Evolutionary conservation across 1,284 basidiomycete genomes (phyloP), one percentile per base, ranked within the genome.

Genomic region (Cryptococcus maquisensis): DNA sequence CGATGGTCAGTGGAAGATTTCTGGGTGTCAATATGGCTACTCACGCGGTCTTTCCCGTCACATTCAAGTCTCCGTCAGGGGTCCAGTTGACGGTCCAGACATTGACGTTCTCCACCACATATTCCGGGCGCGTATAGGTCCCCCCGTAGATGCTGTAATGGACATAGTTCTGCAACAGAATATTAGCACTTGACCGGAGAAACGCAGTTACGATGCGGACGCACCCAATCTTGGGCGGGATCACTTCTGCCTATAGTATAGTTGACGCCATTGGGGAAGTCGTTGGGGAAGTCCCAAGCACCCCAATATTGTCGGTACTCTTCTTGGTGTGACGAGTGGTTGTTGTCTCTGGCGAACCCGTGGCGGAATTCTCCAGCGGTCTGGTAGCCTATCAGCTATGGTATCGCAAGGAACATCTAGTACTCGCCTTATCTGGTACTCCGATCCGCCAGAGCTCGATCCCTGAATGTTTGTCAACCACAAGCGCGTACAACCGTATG

Each of bases 371-470:
- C 49, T 7, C 49, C 49, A 21, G 49, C 49, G n/a, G 49, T 51
- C 49, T 51, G n/a, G 21, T 6, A n/a, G n/a, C 32, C 18, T 15
- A 18, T 18, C 16, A n/a, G 10, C 32, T 35, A 15, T 46, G 24
- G 12, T 23, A n/a, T 10, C 9, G 8, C 15, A 13, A 23, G n/a
- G 15, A 12, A n/a, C 26, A 28, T 46, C 23, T 32, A 40, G 10
- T 15, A 46, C 26, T 13, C 24, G 28, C 44, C 49, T 62, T 59
- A 49, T 67, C 63, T 6, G 67, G 66, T 20, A 55, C 60, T 18
- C 71, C 71, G 10, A 73, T 54, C 4, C 71, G 55, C 64, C 64
- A 73, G 1, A 71, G 51, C 42, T 73, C 68, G 13, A 37, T 62
- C 2, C 71, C 71, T 20, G 59, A 46, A 24, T 39, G 9, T 21